Percentiles rank a stretch among this genome's conserved stretches.
Conservation (phyloP, 2,329 filamentous ascomycete genomes). For the Tolypocladium pustulatum region DNA sequence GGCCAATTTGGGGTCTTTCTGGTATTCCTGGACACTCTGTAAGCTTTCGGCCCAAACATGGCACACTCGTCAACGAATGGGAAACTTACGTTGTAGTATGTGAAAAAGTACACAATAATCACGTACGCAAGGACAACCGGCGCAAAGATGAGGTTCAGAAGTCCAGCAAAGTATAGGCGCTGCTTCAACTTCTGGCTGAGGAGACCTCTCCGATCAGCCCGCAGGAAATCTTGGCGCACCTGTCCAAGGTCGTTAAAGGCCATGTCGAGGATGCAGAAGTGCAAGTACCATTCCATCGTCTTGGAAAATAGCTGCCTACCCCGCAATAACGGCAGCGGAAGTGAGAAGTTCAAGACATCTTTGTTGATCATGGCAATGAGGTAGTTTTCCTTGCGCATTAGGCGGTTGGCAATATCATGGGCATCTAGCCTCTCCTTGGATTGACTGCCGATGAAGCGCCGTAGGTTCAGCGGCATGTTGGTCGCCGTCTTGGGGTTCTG, state of each 20-base stretch:
- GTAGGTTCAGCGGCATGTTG: conserved; percentile 40
- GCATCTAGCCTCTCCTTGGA: conserved; percentile 92
- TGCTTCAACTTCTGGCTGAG: conserved; percentile 69
- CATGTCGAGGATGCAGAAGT: conserved; percentile 84
- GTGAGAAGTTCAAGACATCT: conserved; percentile 77
- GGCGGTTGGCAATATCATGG: conserved; percentile 89
- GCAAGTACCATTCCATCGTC: conserved; percentile 84
- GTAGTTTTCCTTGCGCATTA: conserved; percentile 97
- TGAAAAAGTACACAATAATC: conserved; percentile 82
- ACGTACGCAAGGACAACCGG: conserved; percentile 84
- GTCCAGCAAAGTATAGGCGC: conserved; percentile 71
- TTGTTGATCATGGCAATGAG: conserved; percentile 97
- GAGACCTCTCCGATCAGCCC: conserved; percentile 66
- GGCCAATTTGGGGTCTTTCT: conserved; percentile 85
- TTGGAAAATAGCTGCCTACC: conserved; percentile 77
- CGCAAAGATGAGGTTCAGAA: conserved; percentile 78
- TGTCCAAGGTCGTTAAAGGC: conserved; percentile 87
- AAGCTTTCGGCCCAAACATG: not conserved
- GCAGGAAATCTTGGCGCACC: conserved; percentile 76
- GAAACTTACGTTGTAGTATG: conserved; percentile 71
- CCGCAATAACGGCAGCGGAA: conserved; percentile 74
- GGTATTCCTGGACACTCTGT: conserved; percentile 59
- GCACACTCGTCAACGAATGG: not conserved
- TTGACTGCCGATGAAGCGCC: conserved; percentile 62
- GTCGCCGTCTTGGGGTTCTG: conserved; percentile 71